Conservation (phyloP, 2,329 filamentous ascomycete species). For the Fusarium transvaalense region DNA sequence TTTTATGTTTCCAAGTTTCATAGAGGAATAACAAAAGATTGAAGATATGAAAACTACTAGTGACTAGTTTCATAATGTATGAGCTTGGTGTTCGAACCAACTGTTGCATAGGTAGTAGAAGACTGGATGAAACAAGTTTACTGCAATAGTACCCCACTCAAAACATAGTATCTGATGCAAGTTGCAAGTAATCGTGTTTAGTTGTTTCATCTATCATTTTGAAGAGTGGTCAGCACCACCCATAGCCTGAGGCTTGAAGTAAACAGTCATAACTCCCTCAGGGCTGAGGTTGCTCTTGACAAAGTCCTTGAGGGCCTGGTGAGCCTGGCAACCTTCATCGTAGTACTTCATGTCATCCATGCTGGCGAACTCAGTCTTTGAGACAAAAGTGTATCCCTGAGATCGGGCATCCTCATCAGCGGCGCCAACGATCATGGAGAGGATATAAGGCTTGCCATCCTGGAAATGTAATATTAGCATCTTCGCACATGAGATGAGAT, state of each 20-base stretch:
- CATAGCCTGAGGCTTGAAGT: conserved; percentile 54
- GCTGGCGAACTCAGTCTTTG: conserved; percentile 72
- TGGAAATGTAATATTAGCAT: conserved; percentile 52
- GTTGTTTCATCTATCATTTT: not conserved
- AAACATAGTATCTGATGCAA: not conserved
- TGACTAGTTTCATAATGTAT: too few relatives aligned
- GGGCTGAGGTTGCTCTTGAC: conserved; percentile 51
- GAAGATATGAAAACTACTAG: too few relatives aligned
- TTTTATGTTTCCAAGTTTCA: too few relatives aligned
- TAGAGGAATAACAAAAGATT: too few relatives aligned
- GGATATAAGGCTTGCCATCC: conserved; percentile 79
- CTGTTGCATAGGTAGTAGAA: too few relatives aligned
- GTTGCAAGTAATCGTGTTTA: not conserved
- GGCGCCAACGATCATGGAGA: conserved; percentile 65
- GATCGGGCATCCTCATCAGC: conserved; percentile 69
- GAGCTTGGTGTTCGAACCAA: too few relatives aligned
- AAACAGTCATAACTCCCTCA: conserved; percentile 57
- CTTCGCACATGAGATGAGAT: not conserved
- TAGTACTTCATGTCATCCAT: conserved; percentile 79
- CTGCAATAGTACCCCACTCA: not conserved
- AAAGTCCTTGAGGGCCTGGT: conserved; percentile 56
- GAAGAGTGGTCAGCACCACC: conserved; percentile 42
- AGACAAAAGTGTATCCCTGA: conserved; percentile 75
- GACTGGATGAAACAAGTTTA: too few relatives aligned
- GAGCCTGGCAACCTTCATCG: conserved; percentile 65